Base-by-base conservation (phyloP, 2,329 filamentous ascomycete species). In the Talaromyces albobiverticillius region DNA sequence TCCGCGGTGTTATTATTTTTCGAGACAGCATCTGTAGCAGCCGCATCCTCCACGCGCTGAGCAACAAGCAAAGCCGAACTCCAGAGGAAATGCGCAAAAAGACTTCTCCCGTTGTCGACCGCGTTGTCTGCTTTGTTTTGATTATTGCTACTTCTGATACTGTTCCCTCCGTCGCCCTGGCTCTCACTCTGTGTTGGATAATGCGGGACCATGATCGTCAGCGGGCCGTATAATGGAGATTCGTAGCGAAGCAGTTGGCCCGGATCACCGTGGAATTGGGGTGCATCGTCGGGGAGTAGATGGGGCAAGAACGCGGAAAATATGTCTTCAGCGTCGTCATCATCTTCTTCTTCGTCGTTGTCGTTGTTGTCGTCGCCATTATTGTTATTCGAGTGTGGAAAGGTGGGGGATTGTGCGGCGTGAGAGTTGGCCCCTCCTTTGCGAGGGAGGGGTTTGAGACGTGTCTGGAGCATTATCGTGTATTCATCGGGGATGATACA, bases 81-180 rank as follows among this genome's bases (percentile, higher is more conserved):
- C 82, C 82, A 84, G 23, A 84, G 62, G 60, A 83, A 79, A 66
- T 85, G 82, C 31, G 80, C 80, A 68, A 82, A 84, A 32, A 84
- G 75, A 47, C 68, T 70, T 49, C 82, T 61, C 38, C 77, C 75
- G 49, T 77, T 72, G 51, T 83, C 78, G 3, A 67, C 61, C 9
- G 59, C 26, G 29, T 62, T 64, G 10, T 46, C 46, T 6, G 41
- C 32, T 2, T 42, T 55, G 11, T 60, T 56, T 25, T 47, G 7
- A 20, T 54, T 50, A 20, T 40, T n/a, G n/a, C n/a, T n/a, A n/a
- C n/a, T n/a, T n/a, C n/a, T n/a, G n/a, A n/a, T n/a, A n/a, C n/a
- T n/a, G n/a, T n/a, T n/a, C n/a, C n/a, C n/a, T n/a, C 62, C 61
- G 10, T 63, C 59, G 6, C 49, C 46, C 13, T 57, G 58, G 14